A percentile compares a stretch with the other conserved stretches of the same genome.
phyloP scores from a whole-genome alignment of 2,329 filamentous ascomycete species.

The Ascomycota sp. region DNA sequence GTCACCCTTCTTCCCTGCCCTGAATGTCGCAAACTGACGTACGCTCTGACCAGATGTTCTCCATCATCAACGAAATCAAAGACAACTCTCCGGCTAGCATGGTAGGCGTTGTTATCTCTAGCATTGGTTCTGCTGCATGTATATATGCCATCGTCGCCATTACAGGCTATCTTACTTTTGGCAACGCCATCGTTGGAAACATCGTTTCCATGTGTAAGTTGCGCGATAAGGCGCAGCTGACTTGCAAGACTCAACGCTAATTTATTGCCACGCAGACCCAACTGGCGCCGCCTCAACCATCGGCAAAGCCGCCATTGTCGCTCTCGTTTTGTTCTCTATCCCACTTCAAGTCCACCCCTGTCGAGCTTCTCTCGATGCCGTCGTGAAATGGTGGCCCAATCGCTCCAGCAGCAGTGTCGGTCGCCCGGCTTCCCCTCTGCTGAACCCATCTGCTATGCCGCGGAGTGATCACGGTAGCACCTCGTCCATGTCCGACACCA shows the following conservation, averaged over 20 bases:
- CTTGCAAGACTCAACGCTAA: constrained; percentile 5
- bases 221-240: neutral
- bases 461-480: constrained; percentile 31
- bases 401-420: constrained; percentile 16
- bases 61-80: constrained; percentile 83
- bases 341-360: constrained; percentile 92
- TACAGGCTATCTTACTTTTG: constrained; percentile 90
- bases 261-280: constrained; percentile 9
- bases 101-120: constrained; percentile 57
- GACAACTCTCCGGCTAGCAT: constrained; percentile 60
- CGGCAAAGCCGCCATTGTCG: constrained; percentile 82
- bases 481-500: constrained; percentile 59
- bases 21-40: constrained; percentile 6
- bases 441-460: constrained; percentile 14
- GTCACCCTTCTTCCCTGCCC: neutral
- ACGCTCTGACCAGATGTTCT: constrained; percentile 59
- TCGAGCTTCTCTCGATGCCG: constrained; percentile 81
- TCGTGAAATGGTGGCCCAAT: constrained; percentile 74
- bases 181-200: constrained; percentile 73
- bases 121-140: constrained; percentile 70
- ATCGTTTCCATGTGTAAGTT: constrained; percentile 77
- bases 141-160: constrained; percentile 86
- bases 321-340: constrained; percentile 91
- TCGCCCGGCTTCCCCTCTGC: constrained; percentile 21
- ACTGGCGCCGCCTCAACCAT: constrained; percentile 59